Percentiles rank a stretch among this genome's conserved stretches.
These are phyloP conservation scores for Aegilops bicornis DNA, from an alignment of 176 grass and related monocot species.

Conservation along the genomic window DNA sequence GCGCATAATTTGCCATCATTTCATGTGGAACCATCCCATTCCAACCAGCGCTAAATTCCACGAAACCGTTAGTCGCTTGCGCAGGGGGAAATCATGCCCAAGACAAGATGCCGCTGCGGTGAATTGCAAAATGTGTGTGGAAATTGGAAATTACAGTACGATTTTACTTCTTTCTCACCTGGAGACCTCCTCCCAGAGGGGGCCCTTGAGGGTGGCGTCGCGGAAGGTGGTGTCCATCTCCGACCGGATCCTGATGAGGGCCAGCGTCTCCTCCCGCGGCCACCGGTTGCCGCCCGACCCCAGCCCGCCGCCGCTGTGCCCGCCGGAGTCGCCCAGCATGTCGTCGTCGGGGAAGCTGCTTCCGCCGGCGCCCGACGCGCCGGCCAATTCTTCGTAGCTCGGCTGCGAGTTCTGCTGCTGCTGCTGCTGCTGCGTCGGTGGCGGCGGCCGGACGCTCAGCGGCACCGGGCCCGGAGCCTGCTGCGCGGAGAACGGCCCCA, in stretches of 20 bases:
- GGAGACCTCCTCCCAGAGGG: slow-evolving; percentile 91
- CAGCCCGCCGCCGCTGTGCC: slow-evolving; percentile 11
- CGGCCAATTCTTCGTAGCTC: slow-evolving; percentile 38
- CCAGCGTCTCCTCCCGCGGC: slow-evolving; percentile 89
- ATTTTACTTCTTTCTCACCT: slow-evolving; percentile 48
- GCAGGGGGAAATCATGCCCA: slow-evolving; percentile 19
- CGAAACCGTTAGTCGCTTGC: slow-evolving; percentile 46
- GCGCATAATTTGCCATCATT: slow-evolving; percentile 48
- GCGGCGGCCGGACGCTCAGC: slow-evolving; percentile 38
- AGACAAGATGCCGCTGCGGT: not conserved
- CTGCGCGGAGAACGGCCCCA: slow-evolving; percentile 42
- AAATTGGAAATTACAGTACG: not conserved
- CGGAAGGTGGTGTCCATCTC: slow-evolving; percentile 97
- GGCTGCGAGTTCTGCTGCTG: not conserved
- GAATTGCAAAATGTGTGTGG: slow-evolving; percentile 24
- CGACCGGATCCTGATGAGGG: slow-evolving; percentile 95
- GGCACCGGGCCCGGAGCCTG: slow-evolving; percentile 17
- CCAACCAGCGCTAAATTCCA: slow-evolving; percentile 46
- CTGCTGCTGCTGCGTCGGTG: not conserved
- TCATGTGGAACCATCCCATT: slow-evolving; percentile 40
- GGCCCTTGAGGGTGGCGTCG: slow-evolving; percentile 87
- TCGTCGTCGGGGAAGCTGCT: slow-evolving; percentile 44
- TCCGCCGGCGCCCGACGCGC: not conserved
- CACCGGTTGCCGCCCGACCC: slow-evolving; percentile 70
- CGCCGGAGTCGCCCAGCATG: slow-evolving; percentile 17